Evolutionary conservation across 805 yeast species (phyloP).

Genomic region (Yarrowia deformans): DNA sequence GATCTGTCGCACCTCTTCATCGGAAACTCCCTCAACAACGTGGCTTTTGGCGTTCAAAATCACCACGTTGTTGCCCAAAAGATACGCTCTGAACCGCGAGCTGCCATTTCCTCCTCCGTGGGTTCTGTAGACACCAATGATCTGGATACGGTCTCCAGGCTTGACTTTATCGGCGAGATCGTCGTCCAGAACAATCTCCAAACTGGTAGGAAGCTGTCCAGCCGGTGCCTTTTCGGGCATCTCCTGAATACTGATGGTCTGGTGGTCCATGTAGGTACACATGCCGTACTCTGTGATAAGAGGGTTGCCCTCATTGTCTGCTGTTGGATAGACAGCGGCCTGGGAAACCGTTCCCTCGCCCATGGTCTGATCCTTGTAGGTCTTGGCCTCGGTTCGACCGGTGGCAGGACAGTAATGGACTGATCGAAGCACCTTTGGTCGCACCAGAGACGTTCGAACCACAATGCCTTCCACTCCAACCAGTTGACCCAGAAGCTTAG

Average conservation of each 20-base stretch:
- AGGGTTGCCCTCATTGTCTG: conserved; percentile 89
- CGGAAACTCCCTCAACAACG: conserved; percentile 72
- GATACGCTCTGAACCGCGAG: conserved; percentile 79
- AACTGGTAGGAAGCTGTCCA: conserved; percentile 92
- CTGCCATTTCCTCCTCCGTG: conserved; percentile 73
- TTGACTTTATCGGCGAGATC: conserved; percentile 90
- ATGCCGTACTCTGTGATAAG: conserved; percentile 90
- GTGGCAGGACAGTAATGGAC: conserved; percentile 91
- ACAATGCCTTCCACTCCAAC: conserved; percentile 94
- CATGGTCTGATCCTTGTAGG: conserved; percentile 91
- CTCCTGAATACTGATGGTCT: conserved; percentile 90
- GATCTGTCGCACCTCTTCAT: conserved; percentile 84
- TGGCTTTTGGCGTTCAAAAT: conserved; percentile 81
- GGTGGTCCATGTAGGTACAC: conserved; percentile 92
- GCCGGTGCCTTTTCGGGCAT: conserved; percentile 99
- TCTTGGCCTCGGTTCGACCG: conserved; percentile 85
- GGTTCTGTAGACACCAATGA: conserved; percentile 93
- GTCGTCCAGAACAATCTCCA: conserved; percentile 92
- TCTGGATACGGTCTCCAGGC: conserved; percentile 95
- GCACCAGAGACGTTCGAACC: conserved; percentile 87
- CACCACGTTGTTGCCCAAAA: conserved; percentile 87
- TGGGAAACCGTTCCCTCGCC: conserved; percentile 84
- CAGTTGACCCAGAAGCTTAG: conserved; percentile 78
- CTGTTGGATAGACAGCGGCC: conserved; percentile 88
- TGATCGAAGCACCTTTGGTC: conserved; percentile 90